Evolutionary conservation across 371 early-diverging fungal genomes (phyloP).

Genomic region (Haplosporangium sp.): DNA sequence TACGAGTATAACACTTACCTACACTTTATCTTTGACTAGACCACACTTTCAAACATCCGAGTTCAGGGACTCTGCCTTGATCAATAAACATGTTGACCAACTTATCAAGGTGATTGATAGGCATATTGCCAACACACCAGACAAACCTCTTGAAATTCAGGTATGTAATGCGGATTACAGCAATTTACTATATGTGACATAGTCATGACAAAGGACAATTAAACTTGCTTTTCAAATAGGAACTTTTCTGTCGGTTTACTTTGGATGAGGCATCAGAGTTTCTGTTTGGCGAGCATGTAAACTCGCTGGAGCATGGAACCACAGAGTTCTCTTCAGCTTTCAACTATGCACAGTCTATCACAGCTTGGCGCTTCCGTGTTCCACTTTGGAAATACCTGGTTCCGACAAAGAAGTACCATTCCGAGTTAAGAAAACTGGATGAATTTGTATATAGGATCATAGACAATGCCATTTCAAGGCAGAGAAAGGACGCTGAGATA

Average conservation of each 20-base stretch:
- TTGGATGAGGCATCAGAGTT: slow-evolving; percentile 47
- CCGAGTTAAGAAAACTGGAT: slow-evolving; percentile 41
- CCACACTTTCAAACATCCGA: slow-evolving; percentile 52
- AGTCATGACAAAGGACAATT: not conserved
- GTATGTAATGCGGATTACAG: not conserved
- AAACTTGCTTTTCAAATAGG: slow-evolving; percentile 7
- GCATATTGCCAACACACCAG: slow-evolving; percentile 20
- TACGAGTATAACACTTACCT: not conserved
- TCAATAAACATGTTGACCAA: slow-evolving; percentile 43
- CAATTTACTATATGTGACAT: not conserved
- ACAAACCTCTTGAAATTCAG: slow-evolving; percentile 36
- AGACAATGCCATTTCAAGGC: slow-evolving; percentile 37
- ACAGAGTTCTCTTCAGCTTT: slow-evolving; percentile 39
- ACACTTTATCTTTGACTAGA: slow-evolving; percentile 5
- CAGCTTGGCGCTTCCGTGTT: slow-evolving; percentile 55
- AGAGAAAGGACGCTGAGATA: slow-evolving; percentile 12
- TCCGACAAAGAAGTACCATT: slow-evolving; percentile 15
- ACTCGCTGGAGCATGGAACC: slow-evolving; percentile 29
- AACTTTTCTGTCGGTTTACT: slow-evolving; percentile 41
- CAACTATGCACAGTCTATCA: slow-evolving; percentile 43
- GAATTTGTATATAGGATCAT: slow-evolving; percentile 48
- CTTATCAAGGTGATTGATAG: slow-evolving; percentile 35
- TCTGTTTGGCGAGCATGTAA: slow-evolving; percentile 46
- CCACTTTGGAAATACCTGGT: slow-evolving; percentile 38
- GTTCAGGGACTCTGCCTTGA: slow-evolving; percentile 42